A percentile compares a stretch with the other conserved stretches of the same genome.
These are phyloP conservation scores for Aspergillus proliferans DNA, from an alignment of 2,329 filamentous ascomycete species.

Conservation along the genomic window DNA sequence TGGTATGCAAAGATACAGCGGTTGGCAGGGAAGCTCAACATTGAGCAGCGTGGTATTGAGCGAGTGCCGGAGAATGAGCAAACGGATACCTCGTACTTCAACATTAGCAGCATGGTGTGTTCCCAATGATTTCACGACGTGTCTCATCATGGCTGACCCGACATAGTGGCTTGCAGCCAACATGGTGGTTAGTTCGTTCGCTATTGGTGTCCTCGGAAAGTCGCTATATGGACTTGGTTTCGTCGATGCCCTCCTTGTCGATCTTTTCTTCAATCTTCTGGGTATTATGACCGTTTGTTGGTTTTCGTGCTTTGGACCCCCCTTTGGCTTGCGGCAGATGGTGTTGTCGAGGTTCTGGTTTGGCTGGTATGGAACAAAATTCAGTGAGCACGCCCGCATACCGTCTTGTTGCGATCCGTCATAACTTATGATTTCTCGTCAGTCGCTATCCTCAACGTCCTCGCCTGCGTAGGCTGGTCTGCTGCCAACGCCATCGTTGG, in stretches of 20 bases:
- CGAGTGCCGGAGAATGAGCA: slow-evolving; percentile 65
- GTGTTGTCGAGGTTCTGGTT: slow-evolving; percentile 73
- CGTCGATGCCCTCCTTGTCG: slow-evolving; percentile 63
- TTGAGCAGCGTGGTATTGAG: slow-evolving; percentile 72
- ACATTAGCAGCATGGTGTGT: slow-evolving; percentile 66
- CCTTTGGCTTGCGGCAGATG: slow-evolving; percentile 72
- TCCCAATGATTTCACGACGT: slow-evolving; percentile 9
- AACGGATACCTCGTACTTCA: slow-evolving; percentile 58
- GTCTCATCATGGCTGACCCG: slow-evolving; percentile 6
- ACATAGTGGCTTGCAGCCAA: slow-evolving; percentile 68
- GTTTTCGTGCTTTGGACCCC: slow-evolving; percentile 70
- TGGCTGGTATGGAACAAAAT: slow-evolving; percentile 63
- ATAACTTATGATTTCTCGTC: slow-evolving; percentile 6
- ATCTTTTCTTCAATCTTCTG: slow-evolving; percentile 69
- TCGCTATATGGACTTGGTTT: slow-evolving; percentile 66
- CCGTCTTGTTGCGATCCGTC: not conserved
- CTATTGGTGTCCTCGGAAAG: slow-evolving; percentile 65
- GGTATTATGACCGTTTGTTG: slow-evolving; percentile 67
- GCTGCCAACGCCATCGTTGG: slow-evolving; percentile 74
- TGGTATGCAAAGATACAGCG: slow-evolving; percentile 56
- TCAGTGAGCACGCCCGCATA: slow-evolving; percentile 45
- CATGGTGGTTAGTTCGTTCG: slow-evolving; percentile 70
- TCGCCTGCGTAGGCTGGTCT: slow-evolving; percentile 69
- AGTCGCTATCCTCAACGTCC: slow-evolving; percentile 64
- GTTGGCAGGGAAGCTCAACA: slow-evolving; percentile 57